These are phyloP conservation scores for Macrolepiota fuliginosa DNA, from an alignment of 768 basidiomycete genomes.

Conservation along the genomic window DNA sequence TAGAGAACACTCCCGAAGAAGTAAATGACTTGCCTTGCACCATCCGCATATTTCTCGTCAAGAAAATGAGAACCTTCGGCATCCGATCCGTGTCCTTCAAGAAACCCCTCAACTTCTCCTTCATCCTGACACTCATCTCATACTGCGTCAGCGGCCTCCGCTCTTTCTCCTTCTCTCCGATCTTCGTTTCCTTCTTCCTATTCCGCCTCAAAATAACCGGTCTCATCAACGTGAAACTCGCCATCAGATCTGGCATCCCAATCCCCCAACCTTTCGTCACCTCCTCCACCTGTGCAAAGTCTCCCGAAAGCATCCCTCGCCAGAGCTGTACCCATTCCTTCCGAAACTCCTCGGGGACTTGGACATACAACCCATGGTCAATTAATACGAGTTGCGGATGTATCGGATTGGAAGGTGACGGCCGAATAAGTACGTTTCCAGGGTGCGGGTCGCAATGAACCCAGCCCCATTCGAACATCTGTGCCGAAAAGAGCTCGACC, in stretches of 20 bases:
- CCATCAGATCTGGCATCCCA: constrained; percentile 68
- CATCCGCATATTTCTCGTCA: constrained; percentile 76
- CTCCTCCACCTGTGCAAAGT: constrained; percentile 48
- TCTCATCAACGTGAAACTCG: constrained; percentile 68
- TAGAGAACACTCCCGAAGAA: constrained; percentile 16
- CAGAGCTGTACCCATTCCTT: constrained; percentile 78
- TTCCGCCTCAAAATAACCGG: constrained; percentile 47
- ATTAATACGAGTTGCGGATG: constrained; percentile 74
- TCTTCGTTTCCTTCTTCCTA: constrained; percentile 20
- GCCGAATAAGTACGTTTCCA: constrained; percentile 76
- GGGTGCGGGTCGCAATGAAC: constrained; percentile 80
- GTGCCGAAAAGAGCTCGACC: constrained; percentile 84
- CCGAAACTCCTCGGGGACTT: constrained; percentile 63
- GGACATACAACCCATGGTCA: constrained; percentile 91
- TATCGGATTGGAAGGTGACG: constrained; percentile 42
- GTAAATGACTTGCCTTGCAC: constrained; percentile 38
- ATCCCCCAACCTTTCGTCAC: constrained; percentile 66
- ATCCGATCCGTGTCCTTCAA: constrained; percentile 72
- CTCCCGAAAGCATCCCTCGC: constrained; percentile 58
- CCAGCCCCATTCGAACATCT: constrained; percentile 92
- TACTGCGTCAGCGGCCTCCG: constrained; percentile 53
- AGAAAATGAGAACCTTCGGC: constrained; percentile 74
- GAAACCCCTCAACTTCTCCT: constrained; percentile 62
- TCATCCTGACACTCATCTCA: constrained; percentile 67
- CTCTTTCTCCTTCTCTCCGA: constrained; percentile 21